A percentile compares a stretch with the other conserved stretches of the same genome.
These are phyloP conservation scores for Phytophthora meadii DNA, from an alignment of 352 stramenopile genomes.

Conservation along the genomic window DNA sequence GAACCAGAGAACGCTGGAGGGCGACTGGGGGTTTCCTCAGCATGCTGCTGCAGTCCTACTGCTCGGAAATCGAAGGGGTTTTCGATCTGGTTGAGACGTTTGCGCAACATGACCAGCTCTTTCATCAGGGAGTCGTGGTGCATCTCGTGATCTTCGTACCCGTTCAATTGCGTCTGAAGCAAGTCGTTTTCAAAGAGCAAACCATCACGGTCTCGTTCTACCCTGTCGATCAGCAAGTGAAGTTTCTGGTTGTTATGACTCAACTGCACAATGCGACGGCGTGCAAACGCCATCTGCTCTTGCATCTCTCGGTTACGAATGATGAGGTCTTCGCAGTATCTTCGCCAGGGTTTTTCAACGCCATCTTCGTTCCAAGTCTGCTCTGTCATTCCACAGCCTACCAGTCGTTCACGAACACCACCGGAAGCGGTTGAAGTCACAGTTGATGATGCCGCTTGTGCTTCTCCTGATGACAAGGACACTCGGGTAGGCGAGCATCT, in stretches of 20 bases:
- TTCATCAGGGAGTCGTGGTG: slow-evolving; percentile 76
- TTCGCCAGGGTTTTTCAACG: slow-evolving; percentile 63
- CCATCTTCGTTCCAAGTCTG: slow-evolving; percentile 27
- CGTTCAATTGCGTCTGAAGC: slow-evolving; percentile 76
- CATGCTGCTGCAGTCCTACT: slow-evolving; percentile 13
- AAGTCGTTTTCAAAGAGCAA: slow-evolving; percentile 86
- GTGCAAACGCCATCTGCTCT: slow-evolving; percentile 70
- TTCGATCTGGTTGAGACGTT: slow-evolving; percentile 48
- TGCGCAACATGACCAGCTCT: slow-evolving; percentile 58
- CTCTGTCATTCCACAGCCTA: slow-evolving; percentile 21
- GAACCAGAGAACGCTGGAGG: slow-evolving; percentile 7
- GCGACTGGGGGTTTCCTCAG: background rate
- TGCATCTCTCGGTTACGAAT: slow-evolving; percentile 80
- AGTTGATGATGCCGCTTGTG: slow-evolving; percentile 23
- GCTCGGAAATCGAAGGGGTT: slow-evolving; percentile 8
- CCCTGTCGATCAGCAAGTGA: slow-evolving; percentile 81
- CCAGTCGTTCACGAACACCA: slow-evolving; percentile 17
- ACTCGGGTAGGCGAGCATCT: slow-evolving; percentile 13
- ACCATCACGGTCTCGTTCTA: slow-evolving; percentile 84
- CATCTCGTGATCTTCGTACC: slow-evolving; percentile 68
- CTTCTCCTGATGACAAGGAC: slow-evolving; percentile 24
- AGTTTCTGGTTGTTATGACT: slow-evolving; percentile 87
- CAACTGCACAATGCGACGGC: slow-evolving; percentile 68
- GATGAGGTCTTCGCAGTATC: slow-evolving; percentile 79
- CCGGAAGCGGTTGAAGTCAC: slow-evolving; percentile 16